Conservation (phyloP, 2,329 filamentous ascomycete genomes). For the Ophiostoma novo-ulmi region DNA sequence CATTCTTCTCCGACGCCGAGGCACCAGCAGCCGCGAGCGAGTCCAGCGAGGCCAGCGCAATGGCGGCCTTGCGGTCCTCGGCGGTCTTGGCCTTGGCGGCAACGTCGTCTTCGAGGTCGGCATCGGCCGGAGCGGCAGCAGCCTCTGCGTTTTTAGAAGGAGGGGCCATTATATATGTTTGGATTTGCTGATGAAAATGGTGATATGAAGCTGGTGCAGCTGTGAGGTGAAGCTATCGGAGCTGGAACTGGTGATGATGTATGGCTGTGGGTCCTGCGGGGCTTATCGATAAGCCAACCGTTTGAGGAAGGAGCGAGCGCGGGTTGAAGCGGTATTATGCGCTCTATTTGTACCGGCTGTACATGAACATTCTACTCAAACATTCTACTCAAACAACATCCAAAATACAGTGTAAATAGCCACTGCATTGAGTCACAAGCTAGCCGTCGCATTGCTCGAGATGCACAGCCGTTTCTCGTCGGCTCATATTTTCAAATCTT, state of each 20-base stretch:
- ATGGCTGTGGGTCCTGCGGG: constrained; percentile 10
- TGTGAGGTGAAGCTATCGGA: neutral
- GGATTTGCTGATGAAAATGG: neutral
- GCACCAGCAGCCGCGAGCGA: constrained; percentile 40
- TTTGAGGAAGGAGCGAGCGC: neutral
- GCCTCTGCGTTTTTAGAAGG: constrained; percentile 12
- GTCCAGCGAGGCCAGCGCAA: constrained; percentile 67
- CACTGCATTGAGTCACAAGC: neutral
- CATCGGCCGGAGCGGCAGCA: neutral
- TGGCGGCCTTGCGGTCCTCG: constrained; percentile 72
- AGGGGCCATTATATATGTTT: neutral
- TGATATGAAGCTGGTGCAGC: neutral
- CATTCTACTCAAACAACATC: too few species aligned
- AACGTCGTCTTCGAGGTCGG: constrained; percentile 43
- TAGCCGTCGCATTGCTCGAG: neutral
- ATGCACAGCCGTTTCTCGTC: neutral
- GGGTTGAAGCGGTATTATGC: neutral
- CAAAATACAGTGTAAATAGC: neutral
- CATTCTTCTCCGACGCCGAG: constrained; percentile 49
- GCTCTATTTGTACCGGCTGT: neutral
- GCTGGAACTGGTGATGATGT: constrained; percentile 1
- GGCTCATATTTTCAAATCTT: neutral
- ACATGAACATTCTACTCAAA: too few species aligned
- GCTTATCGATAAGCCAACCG: constrained; percentile 9
- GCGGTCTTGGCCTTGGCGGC: constrained; percentile 54